Evolutionary conservation across 495 filamentous ascomycete species (phyloP).

Genomic region (Tuber borchii): DNA sequence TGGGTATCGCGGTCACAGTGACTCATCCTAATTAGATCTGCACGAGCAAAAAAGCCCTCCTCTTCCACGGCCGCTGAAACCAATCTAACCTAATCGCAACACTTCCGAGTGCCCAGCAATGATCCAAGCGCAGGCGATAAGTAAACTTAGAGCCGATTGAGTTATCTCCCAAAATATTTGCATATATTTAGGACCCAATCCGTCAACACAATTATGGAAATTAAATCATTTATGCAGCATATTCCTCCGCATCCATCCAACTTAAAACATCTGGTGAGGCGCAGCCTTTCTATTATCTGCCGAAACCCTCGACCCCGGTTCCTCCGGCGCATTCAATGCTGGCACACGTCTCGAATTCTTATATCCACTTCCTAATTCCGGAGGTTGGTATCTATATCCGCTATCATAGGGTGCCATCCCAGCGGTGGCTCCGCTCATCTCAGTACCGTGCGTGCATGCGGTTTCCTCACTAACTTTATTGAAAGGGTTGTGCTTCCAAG

Average conservation of each 20-base stretch:
- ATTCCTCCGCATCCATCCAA: background rate
- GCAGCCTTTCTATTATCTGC: background rate
- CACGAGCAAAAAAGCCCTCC: background rate
- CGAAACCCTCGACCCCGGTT: background rate
- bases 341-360: background rate
- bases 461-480: slow-evolving; percentile 17
- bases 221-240: background rate
- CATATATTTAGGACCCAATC: background rate
- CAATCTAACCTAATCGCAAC: background rate
- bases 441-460: slow-evolving; percentile 9
- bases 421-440: slow-evolving; percentile 7
- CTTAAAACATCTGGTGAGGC: background rate
- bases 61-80: background rate
- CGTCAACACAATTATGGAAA: background rate
- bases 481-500: slow-evolving; percentile 16
- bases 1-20: background rate
- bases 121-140: background rate
- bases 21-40: background rate
- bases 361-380: background rate
- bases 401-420: background rate
- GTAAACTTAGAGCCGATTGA: background rate
- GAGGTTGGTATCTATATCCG: background rate
- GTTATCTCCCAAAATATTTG: background rate
- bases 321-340: background rate
- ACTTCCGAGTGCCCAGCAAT: background rate